Conservation (phyloP, 2,329 filamentous ascomycete species). For the Talaromyces sp. region DNA sequence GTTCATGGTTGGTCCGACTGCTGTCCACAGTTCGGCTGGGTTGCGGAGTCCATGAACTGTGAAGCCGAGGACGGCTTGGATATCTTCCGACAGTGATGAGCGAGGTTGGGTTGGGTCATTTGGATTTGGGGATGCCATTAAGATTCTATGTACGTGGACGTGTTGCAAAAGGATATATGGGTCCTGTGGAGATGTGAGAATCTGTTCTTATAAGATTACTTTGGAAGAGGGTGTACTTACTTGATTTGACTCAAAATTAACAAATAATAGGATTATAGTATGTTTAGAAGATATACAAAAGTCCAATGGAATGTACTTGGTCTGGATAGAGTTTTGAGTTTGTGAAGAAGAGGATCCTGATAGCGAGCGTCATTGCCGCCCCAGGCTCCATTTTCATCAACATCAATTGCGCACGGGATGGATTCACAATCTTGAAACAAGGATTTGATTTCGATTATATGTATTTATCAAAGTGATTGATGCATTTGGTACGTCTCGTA, state of each 20-base stretch:
- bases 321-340: no score
- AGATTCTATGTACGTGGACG: neutral
- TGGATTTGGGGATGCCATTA: no score
- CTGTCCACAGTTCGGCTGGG: conserved; percentile 27
- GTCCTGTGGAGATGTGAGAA: neutral
- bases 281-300: neutral
- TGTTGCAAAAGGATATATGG: neutral
- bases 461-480: no score
- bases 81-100: conserved; percentile 13
- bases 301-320: no score
- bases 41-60: conserved; percentile 22
- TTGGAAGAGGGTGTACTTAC: neutral
- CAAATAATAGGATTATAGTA: neutral
- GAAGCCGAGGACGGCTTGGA: conserved; percentile 16
- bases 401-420: no score
- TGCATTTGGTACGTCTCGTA: no score
- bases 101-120: neutral
- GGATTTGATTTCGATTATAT: no score
- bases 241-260: neutral
- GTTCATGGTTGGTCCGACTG: conserved; percentile 32
- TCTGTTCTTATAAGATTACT: neutral
- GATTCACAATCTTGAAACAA: no score
- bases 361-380: neutral
- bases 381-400: neutral
- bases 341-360: neutral